Conservation (phyloP, 441 rosid genomes). For the Jatropha multifida region DNA sequence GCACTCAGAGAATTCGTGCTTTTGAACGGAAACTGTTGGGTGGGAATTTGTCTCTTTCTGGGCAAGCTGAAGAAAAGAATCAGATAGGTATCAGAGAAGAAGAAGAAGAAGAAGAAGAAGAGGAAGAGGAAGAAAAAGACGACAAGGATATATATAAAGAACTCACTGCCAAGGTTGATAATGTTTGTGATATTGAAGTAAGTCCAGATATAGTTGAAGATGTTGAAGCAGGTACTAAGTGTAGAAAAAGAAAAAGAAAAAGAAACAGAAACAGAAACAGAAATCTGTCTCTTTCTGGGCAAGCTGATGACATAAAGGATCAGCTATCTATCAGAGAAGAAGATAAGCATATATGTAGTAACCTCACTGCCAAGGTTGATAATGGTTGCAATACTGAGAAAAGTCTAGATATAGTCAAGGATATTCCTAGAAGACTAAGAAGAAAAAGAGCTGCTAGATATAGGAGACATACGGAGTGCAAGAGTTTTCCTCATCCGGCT, state of each 20-base stretch:
- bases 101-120: slow-evolving; percentile 14
- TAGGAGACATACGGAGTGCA: slow-evolving; percentile 31
- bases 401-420: slow-evolving; percentile 20
- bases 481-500: slow-evolving; percentile 23
- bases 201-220: slow-evolving; percentile 4
- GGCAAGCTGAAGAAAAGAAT: slow-evolving; percentile 35
- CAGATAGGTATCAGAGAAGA: slow-evolving; percentile 24
- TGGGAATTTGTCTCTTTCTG: slow-evolving; percentile 43
- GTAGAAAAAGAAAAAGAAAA: slow-evolving; percentile 12
- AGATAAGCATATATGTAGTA: slow-evolving; percentile 16
- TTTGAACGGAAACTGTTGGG: slow-evolving; percentile 45
- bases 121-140: slow-evolving; percentile 23
- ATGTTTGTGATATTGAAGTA: slow-evolving; percentile 27
- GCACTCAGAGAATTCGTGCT: slow-evolving; percentile 63
- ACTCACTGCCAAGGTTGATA: slow-evolving; percentile 18
- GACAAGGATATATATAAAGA: slow-evolving; percentile 17
- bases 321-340: slow-evolving; percentile 26
- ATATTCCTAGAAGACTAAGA: slow-evolving; percentile 25
- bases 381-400: slow-evolving; percentile 24
- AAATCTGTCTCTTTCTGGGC: slow-evolving; percentile 36
- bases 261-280: slow-evolving; percentile 19
- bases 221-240: slow-evolving; percentile 3
- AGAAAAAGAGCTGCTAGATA: slow-evolving; percentile 45
- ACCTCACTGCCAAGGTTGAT: slow-evolving; percentile 15
- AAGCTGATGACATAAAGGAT: slow-evolving; percentile 33